phyloP scores from a whole-genome alignment of 306 rosid genomes.

The Castanospermum australe region DNA sequence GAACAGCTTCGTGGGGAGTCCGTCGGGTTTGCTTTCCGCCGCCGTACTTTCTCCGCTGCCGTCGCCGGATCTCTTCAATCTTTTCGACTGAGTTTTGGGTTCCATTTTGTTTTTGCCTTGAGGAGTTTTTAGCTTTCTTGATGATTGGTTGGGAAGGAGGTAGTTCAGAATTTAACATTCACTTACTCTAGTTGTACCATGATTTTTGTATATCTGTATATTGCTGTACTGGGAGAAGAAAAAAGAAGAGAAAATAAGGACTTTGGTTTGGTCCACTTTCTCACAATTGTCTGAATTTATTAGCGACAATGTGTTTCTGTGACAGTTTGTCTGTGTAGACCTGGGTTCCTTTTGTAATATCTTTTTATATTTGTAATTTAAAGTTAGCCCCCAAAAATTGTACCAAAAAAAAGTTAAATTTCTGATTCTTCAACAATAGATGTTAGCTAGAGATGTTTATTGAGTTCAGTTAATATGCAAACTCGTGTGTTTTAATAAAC shows the following conservation, averaged over 20 bases:
- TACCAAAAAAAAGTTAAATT: not conserved
- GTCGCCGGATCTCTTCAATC: slow-evolving; percentile 64
- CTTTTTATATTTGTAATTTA: not conserved
- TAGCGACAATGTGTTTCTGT: not conserved
- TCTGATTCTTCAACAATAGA: too few species aligned
- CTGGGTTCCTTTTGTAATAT: not conserved
- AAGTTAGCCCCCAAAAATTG: not conserved
- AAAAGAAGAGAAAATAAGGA: not conserved
- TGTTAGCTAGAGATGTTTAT: too few species aligned
- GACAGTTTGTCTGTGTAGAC: not conserved
- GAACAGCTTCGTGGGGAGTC: slow-evolving; percentile 55
- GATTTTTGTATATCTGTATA: slow-evolving; percentile 21
- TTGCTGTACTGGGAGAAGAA: not conserved
- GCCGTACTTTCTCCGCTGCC: slow-evolving; percentile 69
- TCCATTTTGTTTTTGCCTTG: not conserved
- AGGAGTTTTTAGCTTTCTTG: not conserved
- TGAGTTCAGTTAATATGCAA: too few species aligned
- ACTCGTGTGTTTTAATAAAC: too few species aligned
- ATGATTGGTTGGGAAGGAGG: not conserved
- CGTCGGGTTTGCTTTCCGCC: slow-evolving; percentile 65
- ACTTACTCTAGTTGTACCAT: slow-evolving; percentile 34
- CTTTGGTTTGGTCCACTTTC: not conserved
- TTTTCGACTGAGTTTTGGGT: slow-evolving; percentile 46
- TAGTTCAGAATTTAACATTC: slow-evolving; percentile 34
- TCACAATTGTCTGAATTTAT: not conserved